A percentile compares a stretch with the other conserved stretches of the same genome.
phyloP scores from a whole-genome alignment of 2,329 filamentous ascomycete species.

The Trichothecium sympodiale region DNA sequence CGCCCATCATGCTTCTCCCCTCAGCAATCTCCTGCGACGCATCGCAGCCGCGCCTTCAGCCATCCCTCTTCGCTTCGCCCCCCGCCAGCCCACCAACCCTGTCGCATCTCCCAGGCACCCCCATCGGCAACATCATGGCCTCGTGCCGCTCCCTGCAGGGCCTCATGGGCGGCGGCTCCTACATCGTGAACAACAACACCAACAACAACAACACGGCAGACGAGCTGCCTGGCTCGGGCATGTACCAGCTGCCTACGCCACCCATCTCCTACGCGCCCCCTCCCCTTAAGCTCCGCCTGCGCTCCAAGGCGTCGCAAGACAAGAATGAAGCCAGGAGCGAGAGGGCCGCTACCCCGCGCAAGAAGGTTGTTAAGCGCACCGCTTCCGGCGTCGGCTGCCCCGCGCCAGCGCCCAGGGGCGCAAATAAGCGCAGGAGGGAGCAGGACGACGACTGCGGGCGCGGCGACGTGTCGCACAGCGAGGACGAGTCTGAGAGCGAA shows the following conservation, averaged over 20 bases:
- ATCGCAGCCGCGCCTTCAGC: conserved; percentile 29
- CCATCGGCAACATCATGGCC: conserved; percentile 44
- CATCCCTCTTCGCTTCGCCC: conserved; percentile 45
- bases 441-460: conserved; percentile 34
- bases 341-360: conserved; percentile 17
- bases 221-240: conserved; percentile 15
- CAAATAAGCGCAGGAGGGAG: conserved; percentile 42
- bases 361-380: conserved; percentile 41
- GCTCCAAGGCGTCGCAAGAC: conserved; percentile 27
- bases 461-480: conserved; percentile 18
- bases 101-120: conserved; percentile 20
- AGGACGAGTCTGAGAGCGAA: conserved; percentile 23
- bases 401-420: conserved; percentile 22
- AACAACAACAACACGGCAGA: conserved; percentile 18
- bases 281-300: conserved; percentile 44
- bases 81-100: conserved; percentile 43
- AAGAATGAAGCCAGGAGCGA: conserved; percentile 10
- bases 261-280: conserved; percentile 39
- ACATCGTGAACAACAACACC: conserved; percentile 9
- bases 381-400: conserved; percentile 7
- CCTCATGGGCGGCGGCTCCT: conserved; percentile 33
- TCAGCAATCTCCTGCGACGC: conserved; percentile 48
- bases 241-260: conserved; percentile 39
- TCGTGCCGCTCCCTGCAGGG: conserved; percentile 52
- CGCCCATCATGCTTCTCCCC: conserved; percentile 43